Evolutionary conservation across 257 asterid genomes (phyloP), one percentile per base, ranked within the genome.

Genomic region (Capsicum baccatum): DNA sequence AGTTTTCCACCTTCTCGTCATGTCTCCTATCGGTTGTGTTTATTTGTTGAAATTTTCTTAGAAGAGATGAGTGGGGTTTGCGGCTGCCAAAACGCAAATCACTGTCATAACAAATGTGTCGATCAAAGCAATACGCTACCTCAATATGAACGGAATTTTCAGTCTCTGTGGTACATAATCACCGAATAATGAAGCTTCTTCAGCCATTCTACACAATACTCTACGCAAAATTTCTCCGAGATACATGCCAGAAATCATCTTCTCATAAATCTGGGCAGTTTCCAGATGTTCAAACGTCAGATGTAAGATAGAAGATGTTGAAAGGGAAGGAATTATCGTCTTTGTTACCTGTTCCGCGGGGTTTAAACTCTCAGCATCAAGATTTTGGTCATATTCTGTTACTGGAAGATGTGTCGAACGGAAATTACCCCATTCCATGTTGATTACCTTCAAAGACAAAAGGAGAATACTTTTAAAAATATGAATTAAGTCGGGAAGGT

Each of bases 341-440:
- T 17, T 57, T 21, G 35, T 83, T 9, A 93, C 98, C 97, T 94
- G 99, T 85, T 96, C 98, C 15, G 98, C 98, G 6, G 99, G 98
- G 86, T 96, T 94, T 55, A 94, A 89, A 86, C 98, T 94, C 83
- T 93, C 98, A 67, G 89, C 90, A 87, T 96, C 98, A 35, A 96
- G 93, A 82, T 86, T 85, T 71, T 88, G 91, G 83, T 96, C 99
- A 80, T 92, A 95, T 85, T 91, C 94, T 10, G 99, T 92, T 54
- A 94, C 87, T 19, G 98, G 98, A 85, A 96, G 93, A 91, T 94
- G 98, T 21, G 98, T 90, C 15, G 98, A 94, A 60, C 89, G 91
- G 83, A 96, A 94, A 80, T 94, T 94, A 74, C 99, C 99, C 98
- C 99, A 96, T 87, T 96, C 99, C 97, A 92, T 92, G 93, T 96